phyloP scores from a whole-genome alignment of 352 stramenopile species.

The Aphanomyces astaci region DNA sequence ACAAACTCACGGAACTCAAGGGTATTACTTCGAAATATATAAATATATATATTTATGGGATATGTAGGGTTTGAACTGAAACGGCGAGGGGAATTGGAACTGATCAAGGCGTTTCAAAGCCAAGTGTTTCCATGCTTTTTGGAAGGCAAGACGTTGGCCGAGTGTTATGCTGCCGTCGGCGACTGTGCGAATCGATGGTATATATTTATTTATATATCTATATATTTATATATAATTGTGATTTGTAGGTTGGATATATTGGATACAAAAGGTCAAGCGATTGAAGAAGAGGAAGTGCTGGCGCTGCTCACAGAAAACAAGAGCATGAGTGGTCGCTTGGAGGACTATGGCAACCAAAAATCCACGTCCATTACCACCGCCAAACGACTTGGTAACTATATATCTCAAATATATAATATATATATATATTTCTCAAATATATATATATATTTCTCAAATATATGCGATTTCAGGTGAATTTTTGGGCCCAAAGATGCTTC shows the following conservation, averaged over 20 bases:
- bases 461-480: slow-evolving; percentile 77
- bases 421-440: too few species aligned
- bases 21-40: background rate
- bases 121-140: slow-evolving; percentile 98
- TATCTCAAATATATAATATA: background rate
- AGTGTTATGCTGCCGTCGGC: slow-evolving; percentile 96
- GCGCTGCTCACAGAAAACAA: slow-evolving; percentile 98
- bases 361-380: slow-evolving; percentile 97
- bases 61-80: slow-evolving; percentile 96
- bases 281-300: slow-evolving; percentile 96
- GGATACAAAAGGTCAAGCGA: slow-evolving; percentile 88
- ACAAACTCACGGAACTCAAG: slow-evolving; percentile 71
- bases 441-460: background rate
- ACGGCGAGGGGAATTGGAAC: slow-evolving; percentile 95
- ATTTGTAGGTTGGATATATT: slow-evolving; percentile 92
- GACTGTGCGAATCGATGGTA: slow-evolving; percentile 95
- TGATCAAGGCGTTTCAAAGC: slow-evolving; percentile 99
- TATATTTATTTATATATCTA: too few species aligned
- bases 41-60: background rate
- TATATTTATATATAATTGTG: too few species aligned
- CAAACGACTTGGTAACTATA: slow-evolving; percentile 73
- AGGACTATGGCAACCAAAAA: slow-evolving; percentile 97
- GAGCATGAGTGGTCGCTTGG: slow-evolving; percentile 95
- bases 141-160: slow-evolving; percentile 85
- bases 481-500: slow-evolving; percentile 96